These are phyloP conservation scores for Talaromyces albobiverticillius DNA, from an alignment of 2,329 filamentous ascomycete species.

Conservation along the genomic window DNA sequence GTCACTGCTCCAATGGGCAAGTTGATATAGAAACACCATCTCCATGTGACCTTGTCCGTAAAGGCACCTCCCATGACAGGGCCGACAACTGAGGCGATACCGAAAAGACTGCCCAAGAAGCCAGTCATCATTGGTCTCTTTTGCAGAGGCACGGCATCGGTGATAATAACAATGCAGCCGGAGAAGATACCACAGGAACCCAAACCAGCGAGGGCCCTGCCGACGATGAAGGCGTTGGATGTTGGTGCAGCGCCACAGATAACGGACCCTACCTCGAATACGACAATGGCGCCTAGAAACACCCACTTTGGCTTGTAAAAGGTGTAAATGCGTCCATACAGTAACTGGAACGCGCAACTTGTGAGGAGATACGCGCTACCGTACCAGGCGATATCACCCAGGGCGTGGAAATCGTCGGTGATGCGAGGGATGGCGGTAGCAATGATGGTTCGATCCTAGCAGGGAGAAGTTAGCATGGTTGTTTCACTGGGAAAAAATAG, in stretches of 20 bases:
- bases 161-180: constrained; percentile 25
- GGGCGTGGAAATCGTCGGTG: constrained; percentile 33
- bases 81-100: constrained; percentile 18
- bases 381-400: constrained; percentile 40
- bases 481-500: neutral
- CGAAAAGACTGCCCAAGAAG: constrained; percentile 25
- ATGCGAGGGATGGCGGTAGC: constrained; percentile 23
- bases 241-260: constrained; percentile 37
- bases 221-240: constrained; percentile 30
- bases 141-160: constrained; percentile 22
- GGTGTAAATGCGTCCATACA: constrained; percentile 46
- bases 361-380: constrained; percentile 42
- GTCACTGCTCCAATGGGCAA: constrained; percentile 34
- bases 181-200: constrained; percentile 26
- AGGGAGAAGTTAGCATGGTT: neutral
- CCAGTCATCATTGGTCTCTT: constrained; percentile 23
- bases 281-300: constrained; percentile 36
- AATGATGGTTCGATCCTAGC: constrained; percentile 20
- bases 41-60: constrained; percentile 36
- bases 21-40: constrained; percentile 46
- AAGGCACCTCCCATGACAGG: constrained; percentile 18
- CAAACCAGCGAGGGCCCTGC: constrained; percentile 31
- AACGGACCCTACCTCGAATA: constrained; percentile 47
- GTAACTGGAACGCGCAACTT: constrained; percentile 28
- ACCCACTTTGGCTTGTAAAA: constrained; percentile 46